Evolutionary conservation across 805 yeast genomes (phyloP).

Genomic region (Alloascoidea hylecoeti): DNA sequence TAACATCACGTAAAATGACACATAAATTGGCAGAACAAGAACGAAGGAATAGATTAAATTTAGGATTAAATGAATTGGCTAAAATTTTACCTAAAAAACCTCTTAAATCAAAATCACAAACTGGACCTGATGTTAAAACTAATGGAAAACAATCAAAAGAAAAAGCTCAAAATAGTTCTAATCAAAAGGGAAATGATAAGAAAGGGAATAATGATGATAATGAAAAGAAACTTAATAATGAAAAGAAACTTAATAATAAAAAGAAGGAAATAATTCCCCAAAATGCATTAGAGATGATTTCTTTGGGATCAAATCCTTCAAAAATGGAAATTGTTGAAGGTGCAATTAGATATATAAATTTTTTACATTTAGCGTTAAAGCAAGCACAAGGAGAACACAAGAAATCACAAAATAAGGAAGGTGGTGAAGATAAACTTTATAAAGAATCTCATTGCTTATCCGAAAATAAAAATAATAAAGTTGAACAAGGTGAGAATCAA

Average conservation of each 20-base stretch:
- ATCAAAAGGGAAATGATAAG: background rate
- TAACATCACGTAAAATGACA: slow-evolving; percentile 41
- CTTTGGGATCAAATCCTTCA: background rate
- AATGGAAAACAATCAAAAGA: background rate
- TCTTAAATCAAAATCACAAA: too few relatives aligned
- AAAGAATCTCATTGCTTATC: too few relatives aligned
- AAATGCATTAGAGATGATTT: background rate
- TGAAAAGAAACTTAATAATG: background rate
- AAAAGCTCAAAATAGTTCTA: too few relatives aligned
- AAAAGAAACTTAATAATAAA: too few relatives aligned
- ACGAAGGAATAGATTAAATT: slow-evolving; percentile 81
- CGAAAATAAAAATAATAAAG: too few relatives aligned
- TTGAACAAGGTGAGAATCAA: too few relatives aligned
- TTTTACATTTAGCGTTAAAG: background rate
- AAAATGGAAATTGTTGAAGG: slow-evolving; percentile 1
- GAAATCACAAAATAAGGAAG: too few relatives aligned
- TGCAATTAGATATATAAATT: background rate
- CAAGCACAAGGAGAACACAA: background rate
- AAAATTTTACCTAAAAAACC: slow-evolving; percentile 49
- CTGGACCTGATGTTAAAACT: too few relatives aligned
- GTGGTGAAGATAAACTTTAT: too few relatives aligned
- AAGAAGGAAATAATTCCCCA: background rate
- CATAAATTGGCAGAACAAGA: slow-evolving; percentile 98
- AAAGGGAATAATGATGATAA: too few relatives aligned
- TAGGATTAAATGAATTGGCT: slow-evolving; percentile 68